phyloP scores from a whole-genome alignment of 2,329 filamentous ascomycete genomes.

The Dothideomycetes sp. region DNA sequence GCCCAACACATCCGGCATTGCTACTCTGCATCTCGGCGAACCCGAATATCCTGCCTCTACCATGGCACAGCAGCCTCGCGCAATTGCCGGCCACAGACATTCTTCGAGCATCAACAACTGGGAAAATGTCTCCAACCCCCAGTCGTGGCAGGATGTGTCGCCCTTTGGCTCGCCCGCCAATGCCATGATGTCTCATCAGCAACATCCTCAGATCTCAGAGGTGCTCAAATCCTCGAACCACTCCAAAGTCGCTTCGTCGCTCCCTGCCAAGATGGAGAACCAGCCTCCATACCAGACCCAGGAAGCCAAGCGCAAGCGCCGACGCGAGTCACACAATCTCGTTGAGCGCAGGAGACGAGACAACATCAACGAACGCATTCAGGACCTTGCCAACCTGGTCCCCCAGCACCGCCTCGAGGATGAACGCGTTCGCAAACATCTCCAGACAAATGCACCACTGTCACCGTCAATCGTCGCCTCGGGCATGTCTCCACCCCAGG shows the following conservation, averaged over 20 bases:
- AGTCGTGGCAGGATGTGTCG: constrained; percentile 73
- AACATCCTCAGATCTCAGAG: constrained; percentile 72
- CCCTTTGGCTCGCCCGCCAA: constrained; percentile 77
- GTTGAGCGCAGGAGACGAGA: constrained; percentile 91
- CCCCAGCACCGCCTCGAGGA: constrained; percentile 89
- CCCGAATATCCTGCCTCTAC: constrained; percentile 37
- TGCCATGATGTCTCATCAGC: constrained; percentile 52
- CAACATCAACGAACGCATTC: constrained; percentile 98
- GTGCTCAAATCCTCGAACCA: constrained; percentile 69
- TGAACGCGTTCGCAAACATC: constrained; percentile 91
- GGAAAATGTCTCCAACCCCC: constrained; percentile 69
- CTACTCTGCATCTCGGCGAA: constrained; percentile 60
- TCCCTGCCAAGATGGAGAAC: constrained; percentile 60
- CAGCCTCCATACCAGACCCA: constrained; percentile 56
- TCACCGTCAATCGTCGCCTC: constrained; percentile 70
- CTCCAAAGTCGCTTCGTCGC: constrained; percentile 45
- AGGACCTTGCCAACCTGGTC: constrained; percentile 88
- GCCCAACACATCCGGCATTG: constrained; percentile 72
- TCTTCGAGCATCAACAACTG: constrained; percentile 79
- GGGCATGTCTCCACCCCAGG: constrained; percentile 60
- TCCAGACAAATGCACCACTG: constrained; percentile 82
- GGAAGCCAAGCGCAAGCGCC: constrained; percentile 84
- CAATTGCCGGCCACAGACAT: constrained; percentile 37
- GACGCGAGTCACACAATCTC: constrained; percentile 90
- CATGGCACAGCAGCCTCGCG: constrained; percentile 25